Conservation (phyloP, 305 asterid genomes). For the Plantago coronopus region DNA sequence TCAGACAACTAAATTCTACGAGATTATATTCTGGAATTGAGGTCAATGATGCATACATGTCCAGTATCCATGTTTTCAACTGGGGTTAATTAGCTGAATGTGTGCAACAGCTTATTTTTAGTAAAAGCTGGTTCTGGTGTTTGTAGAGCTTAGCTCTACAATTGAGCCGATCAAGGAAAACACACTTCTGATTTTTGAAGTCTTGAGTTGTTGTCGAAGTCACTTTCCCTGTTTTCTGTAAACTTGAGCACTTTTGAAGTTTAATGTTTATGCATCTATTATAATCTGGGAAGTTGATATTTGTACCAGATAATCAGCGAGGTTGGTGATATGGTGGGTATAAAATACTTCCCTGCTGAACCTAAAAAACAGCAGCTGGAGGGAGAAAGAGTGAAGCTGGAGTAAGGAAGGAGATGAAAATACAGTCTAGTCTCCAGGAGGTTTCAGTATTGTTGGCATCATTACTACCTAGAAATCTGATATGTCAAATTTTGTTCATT, state of each 20-base stretch:
- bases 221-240: neutral
- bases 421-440: neutral
- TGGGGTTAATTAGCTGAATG: neutral
- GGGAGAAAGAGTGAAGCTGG: slow-evolving; percentile 43
- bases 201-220: neutral
- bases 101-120: too few species aligned
- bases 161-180: neutral
- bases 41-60: neutral
- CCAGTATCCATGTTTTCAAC: neutral
- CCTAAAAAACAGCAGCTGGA: slow-evolving; percentile 59
- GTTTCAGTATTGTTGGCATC: slow-evolving; percentile 9
- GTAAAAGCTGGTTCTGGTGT: too few species aligned
- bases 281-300: slow-evolving; percentile 8
- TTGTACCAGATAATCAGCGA: slow-evolving; percentile 44
- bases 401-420: slow-evolving; percentile 23
- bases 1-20: neutral
- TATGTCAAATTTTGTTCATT: slow-evolving; percentile 8
- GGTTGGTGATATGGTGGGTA: slow-evolving; percentile 62
- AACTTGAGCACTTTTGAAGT: neutral
- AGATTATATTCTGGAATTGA: neutral
- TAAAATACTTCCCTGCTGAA: slow-evolving; percentile 69
- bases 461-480: neutral
- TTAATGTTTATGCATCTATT: neutral
- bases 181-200: too few species aligned
- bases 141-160: neutral